Evolutionary conservation across 306 rosid species (phyloP).

Genomic region (Quercus wislizeni): DNA sequence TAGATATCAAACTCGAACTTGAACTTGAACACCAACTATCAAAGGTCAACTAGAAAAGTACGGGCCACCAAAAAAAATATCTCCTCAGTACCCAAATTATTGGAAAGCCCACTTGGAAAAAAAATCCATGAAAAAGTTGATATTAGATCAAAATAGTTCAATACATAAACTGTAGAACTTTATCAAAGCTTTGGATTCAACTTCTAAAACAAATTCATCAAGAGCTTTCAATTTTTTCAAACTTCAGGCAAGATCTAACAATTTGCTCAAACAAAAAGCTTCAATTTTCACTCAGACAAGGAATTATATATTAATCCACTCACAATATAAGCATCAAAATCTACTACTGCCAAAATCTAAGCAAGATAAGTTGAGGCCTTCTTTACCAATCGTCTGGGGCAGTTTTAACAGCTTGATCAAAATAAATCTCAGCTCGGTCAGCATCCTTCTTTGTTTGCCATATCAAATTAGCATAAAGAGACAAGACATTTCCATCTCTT

Average conservation of each 20-base stretch:
- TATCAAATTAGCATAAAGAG: slow-evolving; percentile 61
- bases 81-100: background rate
- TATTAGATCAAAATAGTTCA: background rate
- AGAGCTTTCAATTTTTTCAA: background rate
- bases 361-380: too few species aligned
- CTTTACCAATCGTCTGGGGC: slow-evolving; percentile 26
- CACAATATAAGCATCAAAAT: too few species aligned
- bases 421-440: slow-evolving; percentile 60
- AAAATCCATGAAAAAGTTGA: background rate
- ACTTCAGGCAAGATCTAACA: background rate
- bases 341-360: too few species aligned
- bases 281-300: too few species aligned
- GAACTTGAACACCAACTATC: background rate
- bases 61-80: background rate
- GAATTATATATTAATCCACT: too few species aligned
- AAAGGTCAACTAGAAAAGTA: background rate
- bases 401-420: slow-evolving; percentile 61
- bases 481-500: slow-evolving; percentile 49
- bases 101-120: background rate
- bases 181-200: background rate
- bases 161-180: background rate
- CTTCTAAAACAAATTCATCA: background rate
- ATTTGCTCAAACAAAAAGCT: background rate
- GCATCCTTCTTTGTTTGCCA: slow-evolving; percentile 62
- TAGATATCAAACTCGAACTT: background rate